Conservation (phyloP, 164 flowering plant species). For the Magnolia sinica region DNA sequence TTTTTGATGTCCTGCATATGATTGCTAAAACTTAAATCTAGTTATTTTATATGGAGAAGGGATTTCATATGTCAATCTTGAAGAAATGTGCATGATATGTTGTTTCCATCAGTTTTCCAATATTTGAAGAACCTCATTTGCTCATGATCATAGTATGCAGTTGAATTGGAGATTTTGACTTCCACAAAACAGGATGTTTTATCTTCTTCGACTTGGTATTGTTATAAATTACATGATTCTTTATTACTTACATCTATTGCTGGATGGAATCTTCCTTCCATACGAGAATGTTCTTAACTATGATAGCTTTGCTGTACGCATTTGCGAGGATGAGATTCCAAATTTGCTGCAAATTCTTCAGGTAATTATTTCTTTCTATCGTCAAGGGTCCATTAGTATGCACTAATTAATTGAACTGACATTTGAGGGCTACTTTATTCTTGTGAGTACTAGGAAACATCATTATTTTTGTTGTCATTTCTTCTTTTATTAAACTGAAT, state of each 20-base stretch:
- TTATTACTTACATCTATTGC: constrained; percentile 8
- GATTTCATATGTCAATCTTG: background rate
- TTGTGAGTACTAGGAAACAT: background rate
- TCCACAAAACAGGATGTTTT: background rate
- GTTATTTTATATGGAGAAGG: background rate
- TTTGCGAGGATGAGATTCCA: constrained; percentile 87
- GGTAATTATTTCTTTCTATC: constrained; percentile 38
- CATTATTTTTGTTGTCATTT: background rate
- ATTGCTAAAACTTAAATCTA: background rate
- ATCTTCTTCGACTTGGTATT: background rate
- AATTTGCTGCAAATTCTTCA: constrained; percentile 69
- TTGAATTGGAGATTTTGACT: background rate
- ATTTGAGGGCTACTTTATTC: background rate
- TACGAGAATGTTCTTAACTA: constrained; percentile 91
- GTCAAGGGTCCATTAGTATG: background rate
- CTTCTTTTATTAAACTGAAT: background rate
- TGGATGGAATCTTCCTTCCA: constrained; percentile 96
- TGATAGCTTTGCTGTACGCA: constrained; percentile 87
- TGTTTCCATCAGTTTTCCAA: background rate
- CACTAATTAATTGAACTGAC: background rate
- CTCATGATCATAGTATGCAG: background rate
- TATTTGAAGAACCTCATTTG: background rate
- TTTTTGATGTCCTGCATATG: no score
- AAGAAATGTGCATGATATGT: background rate
- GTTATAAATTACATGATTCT: background rate